These are phyloP conservation scores for Hygrophoropsis aurantiaca DNA, from an alignment of 768 basidiomycete genomes.

Conservation along the genomic window DNA sequence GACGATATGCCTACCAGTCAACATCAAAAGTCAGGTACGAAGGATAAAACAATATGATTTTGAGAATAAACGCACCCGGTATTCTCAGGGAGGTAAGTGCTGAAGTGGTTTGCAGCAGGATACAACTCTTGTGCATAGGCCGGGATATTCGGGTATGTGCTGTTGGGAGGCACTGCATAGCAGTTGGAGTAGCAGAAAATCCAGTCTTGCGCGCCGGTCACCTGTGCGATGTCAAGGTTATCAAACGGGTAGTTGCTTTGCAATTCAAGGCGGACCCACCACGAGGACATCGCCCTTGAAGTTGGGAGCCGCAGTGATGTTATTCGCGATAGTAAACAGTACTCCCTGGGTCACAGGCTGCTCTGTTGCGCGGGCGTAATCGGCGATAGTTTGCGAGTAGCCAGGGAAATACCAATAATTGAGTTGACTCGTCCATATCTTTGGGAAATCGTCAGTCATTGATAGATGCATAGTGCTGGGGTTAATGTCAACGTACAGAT, in stretches of 20 bases:
- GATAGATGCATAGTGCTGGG: not conserved
- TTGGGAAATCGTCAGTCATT: not conserved
- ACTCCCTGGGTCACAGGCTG: conserved; percentile 13
- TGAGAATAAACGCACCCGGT: conserved; percentile 6
- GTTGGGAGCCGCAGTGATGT: conserved; percentile 1
- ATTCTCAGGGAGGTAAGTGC: conserved; percentile 10
- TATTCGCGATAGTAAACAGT: conserved; percentile 5
- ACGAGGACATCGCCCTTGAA: conserved; percentile 15
- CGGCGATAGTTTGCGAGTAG: conserved; percentile 9
- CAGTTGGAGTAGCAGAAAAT: conserved; percentile 13
- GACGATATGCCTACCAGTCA: conserved; percentile 9
- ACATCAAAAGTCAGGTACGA: no score
- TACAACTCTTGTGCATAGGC: conserved; percentile 5
- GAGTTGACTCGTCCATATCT: conserved; percentile 9
- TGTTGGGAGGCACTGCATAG: conserved; percentile 6
- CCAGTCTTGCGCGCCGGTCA: conserved; percentile 8
- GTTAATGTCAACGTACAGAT: not conserved
- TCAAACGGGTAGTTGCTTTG: not conserved
- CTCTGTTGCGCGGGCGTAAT: conserved; percentile 2
- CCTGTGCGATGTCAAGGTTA: no score
- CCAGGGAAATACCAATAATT: conserved; percentile 12
- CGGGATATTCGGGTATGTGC: conserved; percentile 6
- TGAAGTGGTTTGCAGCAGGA: conserved; percentile 9
- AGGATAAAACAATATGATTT: no score
- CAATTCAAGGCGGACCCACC: not conserved